Percentiles rank a stretch among this genome's conserved stretches.
Evolutionary conservation across 805 yeast genomes (phyloP).

Genomic region (Saccharomycopsis guyanensis): DNA sequence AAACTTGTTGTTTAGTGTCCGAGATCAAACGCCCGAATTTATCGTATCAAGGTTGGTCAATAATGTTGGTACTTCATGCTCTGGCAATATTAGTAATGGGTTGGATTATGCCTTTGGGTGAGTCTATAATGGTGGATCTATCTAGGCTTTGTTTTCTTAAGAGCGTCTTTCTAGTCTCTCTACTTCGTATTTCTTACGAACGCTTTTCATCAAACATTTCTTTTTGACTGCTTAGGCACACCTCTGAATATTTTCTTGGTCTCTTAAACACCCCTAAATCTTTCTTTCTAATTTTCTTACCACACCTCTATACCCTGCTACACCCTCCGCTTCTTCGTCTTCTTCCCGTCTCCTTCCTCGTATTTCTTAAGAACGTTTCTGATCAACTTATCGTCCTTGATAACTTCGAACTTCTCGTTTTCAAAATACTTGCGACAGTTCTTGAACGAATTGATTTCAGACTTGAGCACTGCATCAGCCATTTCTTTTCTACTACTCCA

Average conservation of each 20-base stretch:
- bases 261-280: no score
- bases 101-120: background rate
- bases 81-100: conserved; percentile 8
- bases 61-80: conserved; percentile 18
- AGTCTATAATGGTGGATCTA: background rate
- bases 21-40: conserved; percentile 11
- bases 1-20: conserved; percentile 5
- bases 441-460: conserved; percentile 47
- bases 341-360: background rate
- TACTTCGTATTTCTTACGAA: conserved; percentile 33
- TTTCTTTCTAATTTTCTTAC: no score
- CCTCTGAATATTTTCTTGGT: no score
- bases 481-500: conserved; percentile 29
- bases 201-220: conserved; percentile 49
- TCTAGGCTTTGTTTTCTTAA: no score
- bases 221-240: conserved; percentile 51
- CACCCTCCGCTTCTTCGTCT: background rate
- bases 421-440: conserved; percentile 28
- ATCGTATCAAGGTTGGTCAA: conserved; percentile 8
- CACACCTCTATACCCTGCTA: no score
- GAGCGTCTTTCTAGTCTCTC: no score
- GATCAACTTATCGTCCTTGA: conserved; percentile 53
- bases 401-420: conserved; percentile 30
- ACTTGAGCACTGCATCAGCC: conserved; percentile 48
- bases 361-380: conserved; percentile 45